A percentile compares a stretch with the other conserved stretches of the same genome.
Evolutionary conservation across 2,329 filamentous ascomycete genomes (phyloP).

Genomic region (Ceratocystis diversiconidia): DNA sequence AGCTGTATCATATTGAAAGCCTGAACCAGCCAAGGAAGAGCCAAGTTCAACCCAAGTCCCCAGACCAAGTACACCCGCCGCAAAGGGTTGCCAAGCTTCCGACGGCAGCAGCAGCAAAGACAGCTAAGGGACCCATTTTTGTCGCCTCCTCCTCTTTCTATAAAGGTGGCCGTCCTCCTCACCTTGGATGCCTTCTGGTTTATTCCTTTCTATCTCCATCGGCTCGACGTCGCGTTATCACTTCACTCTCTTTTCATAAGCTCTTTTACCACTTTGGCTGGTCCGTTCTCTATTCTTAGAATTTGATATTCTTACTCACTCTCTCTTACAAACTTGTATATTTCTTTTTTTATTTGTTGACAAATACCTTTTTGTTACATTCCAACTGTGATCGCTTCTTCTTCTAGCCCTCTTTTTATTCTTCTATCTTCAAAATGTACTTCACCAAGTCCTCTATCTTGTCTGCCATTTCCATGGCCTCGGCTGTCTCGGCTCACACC

Average conservation of each 20-base stretch:
- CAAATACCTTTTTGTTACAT: not conserved
- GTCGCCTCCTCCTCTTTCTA: not conserved
- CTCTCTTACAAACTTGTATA: not conserved
- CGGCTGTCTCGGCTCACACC: constrained; percentile 32
- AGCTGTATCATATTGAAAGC: not conserved
- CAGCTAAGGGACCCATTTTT: not conserved
- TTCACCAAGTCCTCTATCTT: constrained; percentile 19
- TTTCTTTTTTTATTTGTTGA: not conserved
- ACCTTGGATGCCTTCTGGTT: not conserved
- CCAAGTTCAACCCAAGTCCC: no score
- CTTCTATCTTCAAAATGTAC: constrained; percentile 13
- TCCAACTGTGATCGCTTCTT: constrained; percentile 4
- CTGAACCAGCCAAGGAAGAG: not conserved
- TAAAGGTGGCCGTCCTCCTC: not conserved
- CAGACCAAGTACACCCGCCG: not conserved
- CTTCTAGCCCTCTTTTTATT: not conserved
- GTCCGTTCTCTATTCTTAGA: constrained; percentile 7
- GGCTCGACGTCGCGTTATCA: constrained; percentile 14
- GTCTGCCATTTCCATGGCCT: constrained; percentile 27
- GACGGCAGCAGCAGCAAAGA: not conserved
- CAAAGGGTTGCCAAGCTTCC: not conserved
- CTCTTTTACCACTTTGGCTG: constrained; percentile 9
- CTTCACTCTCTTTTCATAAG: constrained; percentile 8
- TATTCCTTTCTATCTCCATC: constrained; percentile 4
- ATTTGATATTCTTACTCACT: constrained; percentile 10